These are phyloP conservation scores for Fraxinus sp. DNA, from an alignment of 305 asterid species.

Conservation along the genomic window DNA sequence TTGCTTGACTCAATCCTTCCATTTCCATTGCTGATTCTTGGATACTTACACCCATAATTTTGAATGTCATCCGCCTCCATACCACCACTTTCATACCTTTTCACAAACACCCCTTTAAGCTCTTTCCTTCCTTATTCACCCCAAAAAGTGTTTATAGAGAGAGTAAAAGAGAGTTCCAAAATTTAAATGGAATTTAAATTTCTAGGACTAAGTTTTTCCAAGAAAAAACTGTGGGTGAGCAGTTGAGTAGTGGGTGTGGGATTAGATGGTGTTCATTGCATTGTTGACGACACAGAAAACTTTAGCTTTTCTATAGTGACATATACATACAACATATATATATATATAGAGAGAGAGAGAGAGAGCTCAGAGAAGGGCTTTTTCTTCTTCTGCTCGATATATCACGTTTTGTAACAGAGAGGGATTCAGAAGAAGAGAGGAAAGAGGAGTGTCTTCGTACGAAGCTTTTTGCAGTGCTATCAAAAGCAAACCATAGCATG, in stretches of 20 bases:
- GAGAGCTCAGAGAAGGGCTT: neutral
- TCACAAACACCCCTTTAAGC: conserved; percentile 9
- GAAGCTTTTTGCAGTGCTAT: conserved; percentile 5
- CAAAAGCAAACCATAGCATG: conserved; percentile 3
- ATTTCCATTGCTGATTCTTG: conserved; percentile 3
- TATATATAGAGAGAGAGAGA: neutral
- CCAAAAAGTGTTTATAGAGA: neutral
- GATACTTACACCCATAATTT: conserved; percentile 11
- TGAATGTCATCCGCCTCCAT: conserved; percentile 30
- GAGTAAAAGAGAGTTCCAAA: neutral
- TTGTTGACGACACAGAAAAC: conserved; percentile 25
- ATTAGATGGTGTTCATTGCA: conserved; percentile 11
- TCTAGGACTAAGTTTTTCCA: conserved; percentile 14
- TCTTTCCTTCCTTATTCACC: neutral
- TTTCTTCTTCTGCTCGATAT: neutral
- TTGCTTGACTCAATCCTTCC: neutral
- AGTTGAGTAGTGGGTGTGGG: conserved; percentile 15
- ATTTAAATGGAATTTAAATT: neutral
- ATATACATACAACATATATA: conserved; percentile 3
- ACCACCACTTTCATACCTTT: conserved; percentile 23
- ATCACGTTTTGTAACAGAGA: conserved; percentile 3
- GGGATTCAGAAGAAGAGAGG: neutral
- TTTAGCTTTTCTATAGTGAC: conserved; percentile 19
- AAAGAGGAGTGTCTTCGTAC: neutral
- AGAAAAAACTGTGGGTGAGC: conserved; percentile 5